Base-by-base conservation (phyloP, 2,329 filamentous ascomycete species). In the Xylariaceae sp. region DNA sequence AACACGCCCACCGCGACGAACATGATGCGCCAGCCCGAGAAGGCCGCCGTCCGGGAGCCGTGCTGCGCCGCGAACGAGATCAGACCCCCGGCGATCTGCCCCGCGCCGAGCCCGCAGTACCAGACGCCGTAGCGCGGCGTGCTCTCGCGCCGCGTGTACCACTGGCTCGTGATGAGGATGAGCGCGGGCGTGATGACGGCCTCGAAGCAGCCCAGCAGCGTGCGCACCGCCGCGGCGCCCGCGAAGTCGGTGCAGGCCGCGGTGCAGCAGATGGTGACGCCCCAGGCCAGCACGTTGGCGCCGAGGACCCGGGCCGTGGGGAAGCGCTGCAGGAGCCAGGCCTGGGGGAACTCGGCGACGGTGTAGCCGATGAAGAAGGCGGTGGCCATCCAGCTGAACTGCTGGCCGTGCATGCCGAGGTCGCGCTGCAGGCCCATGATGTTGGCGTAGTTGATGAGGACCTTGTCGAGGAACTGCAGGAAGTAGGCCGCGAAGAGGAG, bases 131-230 rank as follows among this genome's bases (percentile, higher is more conserved):
- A 77, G 8, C 83, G 67, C 0, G 70, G 65, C 2, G 78, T 79
- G 63, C 87, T 83, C 57, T 87, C 83, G 40, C 71, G 69, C 58
- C 81, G 81, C 1, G 84, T 87, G 52, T 86, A 88, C 83, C 83
- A 87, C 63, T 85, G 80, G 3, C 71, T 77, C 1, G 82, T 86
- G 50, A 87, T 72, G 1, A 87, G 67, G 0, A 79, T 76, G 51
- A 86, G 86, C 0, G 81, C 81, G 1, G 83, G 83, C 0, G 80
- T 84, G 2, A 87, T 80, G 0, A 81, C 79, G 0, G 80, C 70
- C 57, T 88, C 84, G 41, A 83, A 84, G 1, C 83, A 68, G 19
- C 84, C 84, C 1, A 86, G 69, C 51, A 87, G 78, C 57, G 86
- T 81, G 0, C 84, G 75, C 26, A 86, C 73, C 1, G 78, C 79